Base-by-base conservation (phyloP, 2,329 filamentous ascomycete genomes). In the Talaromyces albobiverticillius region DNA sequence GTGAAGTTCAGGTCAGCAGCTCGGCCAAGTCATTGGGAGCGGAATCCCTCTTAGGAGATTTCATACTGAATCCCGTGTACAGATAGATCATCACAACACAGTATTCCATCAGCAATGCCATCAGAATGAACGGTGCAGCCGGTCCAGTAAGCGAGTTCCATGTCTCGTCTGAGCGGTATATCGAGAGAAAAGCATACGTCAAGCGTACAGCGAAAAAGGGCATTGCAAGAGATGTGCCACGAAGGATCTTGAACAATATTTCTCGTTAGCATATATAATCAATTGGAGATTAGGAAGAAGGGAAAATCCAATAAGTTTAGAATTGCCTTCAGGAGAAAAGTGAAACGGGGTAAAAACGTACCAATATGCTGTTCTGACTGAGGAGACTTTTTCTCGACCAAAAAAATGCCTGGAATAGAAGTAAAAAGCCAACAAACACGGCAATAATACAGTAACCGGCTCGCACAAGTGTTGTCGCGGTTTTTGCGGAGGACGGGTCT, bases 171-270 rank as follows among this genome's bases (percentile, higher is more conserved):
- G 57, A 42, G 23, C 40, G 46, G 32, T 59, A 59, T 1, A 62
- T 56, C 1, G 62, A 65, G 8, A 65, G 54, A 38, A 64, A 64
- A 4, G 62, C 57, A 29, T 62, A 64, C 2, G 51, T 53, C 7
- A 62, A 57, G 11, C 61, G 62, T 14, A 64, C 60, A 20, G 57
- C 41, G n/a, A 63, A 57, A 10, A 65, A 63, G 0, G 62, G 62
- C n/a, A 62, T 48, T 5, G 63, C 59, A 4, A 59, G 7, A 20
- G 53, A 54, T 26, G 54, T 53, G 6, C 55, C 29, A 8, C 57
- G 50, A 38, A 63, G 57, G 4, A 64, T 34, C 60, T 64, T 11
- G 10, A 11, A 18, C 9, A 26, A 4, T 9, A 14, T 9, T 11
- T 54, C 46, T 54, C 10, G 16, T 25, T 32, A 4, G 14, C 23